Evolutionary conservation across 495 filamentous ascomycete genomes (phyloP), one percentile per base, ranked within the genome.

Genomic region (Emericellopsis terricola): DNA sequence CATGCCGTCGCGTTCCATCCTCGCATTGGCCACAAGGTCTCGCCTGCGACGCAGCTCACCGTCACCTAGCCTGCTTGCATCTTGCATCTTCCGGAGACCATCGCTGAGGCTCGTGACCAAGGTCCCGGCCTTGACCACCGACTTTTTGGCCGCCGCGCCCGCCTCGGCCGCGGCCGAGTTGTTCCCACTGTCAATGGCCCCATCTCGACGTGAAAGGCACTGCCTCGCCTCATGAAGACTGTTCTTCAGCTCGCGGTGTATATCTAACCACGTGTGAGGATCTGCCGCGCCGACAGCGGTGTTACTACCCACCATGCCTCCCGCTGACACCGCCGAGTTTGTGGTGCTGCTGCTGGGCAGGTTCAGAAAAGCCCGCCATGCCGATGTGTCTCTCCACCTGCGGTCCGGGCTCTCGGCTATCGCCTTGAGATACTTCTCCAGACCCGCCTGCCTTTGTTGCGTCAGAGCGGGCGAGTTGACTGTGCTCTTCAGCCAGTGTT

Each of bases 291-390:
- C 62, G 4, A 55, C 56, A 2, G 48, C 46, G 18, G 45, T 47
- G 4, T 48, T 55, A n/a, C n/a, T n/a, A 29, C 48, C 51, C 17
- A 55, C 55, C 15, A 52, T 55, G n/a, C 64, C 57, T 15, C 64
- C 57, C 9, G 65, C 50, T 32, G 57, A 63, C 16, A 59, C 60
- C 2, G 59, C 60, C 17, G 57, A 51, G 32, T 62, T 56, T 8
- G 50, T 49, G 11, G 60, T 53, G 8, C 60, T 60, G 40, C 57
- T 65, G 10, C 51, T 46, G 9, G 84, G 86, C 0, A 96, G 68
- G 41, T 81, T 85, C 19, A 97, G 57, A 47, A 97, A 97, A 1
- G 75, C 64, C 23, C 83, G 69, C 83, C 86, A 97, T 20, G 71
- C 78, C 15, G 69, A 60, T 2, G 77, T 81, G 47, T 73, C 76